phyloP scores from a whole-genome alignment of 2,329 filamentous ascomycete species.

The Hypoxylon sp. region DNA sequence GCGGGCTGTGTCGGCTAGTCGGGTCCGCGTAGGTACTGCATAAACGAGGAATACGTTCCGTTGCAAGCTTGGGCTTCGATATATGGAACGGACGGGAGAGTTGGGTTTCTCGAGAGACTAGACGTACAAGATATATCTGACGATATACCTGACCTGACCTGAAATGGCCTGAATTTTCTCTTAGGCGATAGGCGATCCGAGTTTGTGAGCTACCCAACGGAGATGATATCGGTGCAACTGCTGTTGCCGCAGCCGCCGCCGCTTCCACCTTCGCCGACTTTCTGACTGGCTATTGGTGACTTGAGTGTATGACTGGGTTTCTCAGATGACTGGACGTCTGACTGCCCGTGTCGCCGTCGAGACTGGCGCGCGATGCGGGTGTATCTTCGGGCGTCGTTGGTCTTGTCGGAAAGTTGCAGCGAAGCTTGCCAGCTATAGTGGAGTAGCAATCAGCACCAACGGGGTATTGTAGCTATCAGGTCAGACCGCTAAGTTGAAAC shows the following conservation, averaged over 20 bases:
- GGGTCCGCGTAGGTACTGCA: no score
- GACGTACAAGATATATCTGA: no score
- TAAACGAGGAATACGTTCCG: constrained; percentile 30
- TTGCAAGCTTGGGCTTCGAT: constrained; percentile 26
- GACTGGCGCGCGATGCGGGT: background rate
- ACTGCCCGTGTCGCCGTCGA: background rate
- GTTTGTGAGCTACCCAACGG: background rate
- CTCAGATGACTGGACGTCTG: background rate
- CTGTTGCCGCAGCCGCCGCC: background rate
- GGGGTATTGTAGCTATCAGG: no score
- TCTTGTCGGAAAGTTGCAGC: background rate
- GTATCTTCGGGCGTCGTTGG: background rate
- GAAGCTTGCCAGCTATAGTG: background rate
- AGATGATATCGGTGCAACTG: background rate
- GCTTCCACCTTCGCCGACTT: background rate
- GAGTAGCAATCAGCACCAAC: background rate
- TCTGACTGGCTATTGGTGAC: background rate
- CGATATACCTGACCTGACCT: background rate
- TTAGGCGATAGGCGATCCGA: background rate
- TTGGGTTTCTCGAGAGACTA: constrained; percentile 10
- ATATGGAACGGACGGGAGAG: no score
- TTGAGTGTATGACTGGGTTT: no score
- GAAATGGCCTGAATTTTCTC: no score
- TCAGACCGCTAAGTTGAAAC: background rate
- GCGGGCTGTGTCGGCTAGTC: no score